Evolutionary conservation across 768 basidiomycete species (phyloP).

Genomic region (Punctularia strigosozonata): DNA sequence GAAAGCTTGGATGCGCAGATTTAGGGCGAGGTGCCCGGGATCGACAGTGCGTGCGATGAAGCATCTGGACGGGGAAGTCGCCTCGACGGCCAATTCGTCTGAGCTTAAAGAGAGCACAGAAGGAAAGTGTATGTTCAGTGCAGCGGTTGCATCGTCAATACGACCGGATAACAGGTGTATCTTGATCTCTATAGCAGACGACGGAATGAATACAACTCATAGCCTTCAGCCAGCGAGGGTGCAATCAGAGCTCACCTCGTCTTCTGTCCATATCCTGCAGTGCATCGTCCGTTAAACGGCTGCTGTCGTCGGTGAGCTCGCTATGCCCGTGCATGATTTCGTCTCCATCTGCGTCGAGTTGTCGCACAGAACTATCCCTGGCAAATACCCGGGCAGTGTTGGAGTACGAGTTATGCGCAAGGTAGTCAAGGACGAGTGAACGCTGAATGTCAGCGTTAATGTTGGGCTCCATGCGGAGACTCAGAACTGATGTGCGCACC

Average conservation of each 20-base stretch:
- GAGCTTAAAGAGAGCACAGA: conserved; percentile 34
- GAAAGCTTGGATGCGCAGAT: conserved; percentile 81
- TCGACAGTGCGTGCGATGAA: conserved; percentile 51
- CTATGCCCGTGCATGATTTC: conserved; percentile 29
- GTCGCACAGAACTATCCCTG: conserved; percentile 46
- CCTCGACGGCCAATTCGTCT: not conserved
- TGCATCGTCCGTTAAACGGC: no score
- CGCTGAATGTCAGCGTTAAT: conserved; percentile 28
- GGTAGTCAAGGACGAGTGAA: conserved; percentile 62
- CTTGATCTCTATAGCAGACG: conserved; percentile 54
- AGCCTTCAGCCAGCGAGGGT: no score
- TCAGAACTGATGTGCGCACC: no score
- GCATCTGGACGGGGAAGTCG: conserved; percentile 23
- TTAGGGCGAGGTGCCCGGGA: conserved; percentile 68
- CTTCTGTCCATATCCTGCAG: not conserved
- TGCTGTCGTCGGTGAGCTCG: conserved; percentile 12
- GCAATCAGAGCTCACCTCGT: conserved; percentile 1
- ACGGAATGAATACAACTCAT: no score
- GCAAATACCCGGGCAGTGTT: conserved; percentile 59
- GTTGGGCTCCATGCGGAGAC: not conserved
- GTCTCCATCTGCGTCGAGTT: conserved; percentile 62
- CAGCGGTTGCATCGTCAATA: conserved; percentile 56
- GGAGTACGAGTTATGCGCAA: conserved; percentile 65
- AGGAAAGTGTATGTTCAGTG: conserved; percentile 68
- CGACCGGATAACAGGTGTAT: conserved; percentile 59